Base-by-base conservation (phyloP, 768 basidiomycete genomes). In the Termitomyces heimii region DNA sequence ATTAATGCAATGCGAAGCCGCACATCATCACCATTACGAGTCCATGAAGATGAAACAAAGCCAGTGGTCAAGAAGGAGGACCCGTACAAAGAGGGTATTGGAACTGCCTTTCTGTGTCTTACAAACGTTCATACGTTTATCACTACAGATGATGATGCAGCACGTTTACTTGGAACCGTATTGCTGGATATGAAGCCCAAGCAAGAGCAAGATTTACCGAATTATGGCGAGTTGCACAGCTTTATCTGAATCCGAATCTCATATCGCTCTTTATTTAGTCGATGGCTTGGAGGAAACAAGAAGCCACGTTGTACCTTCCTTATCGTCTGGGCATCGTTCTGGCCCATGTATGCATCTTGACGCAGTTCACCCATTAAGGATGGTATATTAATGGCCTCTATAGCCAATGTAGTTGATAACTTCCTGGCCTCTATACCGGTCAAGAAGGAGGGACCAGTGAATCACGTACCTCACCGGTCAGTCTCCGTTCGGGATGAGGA, bases 61-160 rank as follows among this genome's bases (percentile, higher is more conserved):
- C 37, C 44, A 22, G 12, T 46, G 3, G 34, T 58, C 13, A 53
- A 51, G 35, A 65, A 64, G 52, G 53, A 42, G 5, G 65, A 65
- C 39, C 65, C 65, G 5, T 64, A 65, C 43, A 59, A 65, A 54
- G 59, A 62, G 53, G 62, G 65, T 65, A 46, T 8, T 48, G 3
- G 16, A 26, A 18, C 7, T 48, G 20, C 10, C 13, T 12, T 51
- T 22, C n/a, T 16, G 8, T 14, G 12, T 45, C 35, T 16, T 34
- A 24, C 16, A 39, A 28, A 40, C 39, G n/a, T 28, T 24, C 5
- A 46, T 24, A 0, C 35, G 22, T 42, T 32, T 40, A 9, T 26
- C 20, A 43, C 10, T 5, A 16, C 31, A 60, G 60, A 52, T n/a
- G 61, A 59, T 10, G 63, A 61, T 29, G 63, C 55, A 8, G 53